Conservation (phyloP, 169 alveolate genomes). For the Cryptosporidium bovis region DNA sequence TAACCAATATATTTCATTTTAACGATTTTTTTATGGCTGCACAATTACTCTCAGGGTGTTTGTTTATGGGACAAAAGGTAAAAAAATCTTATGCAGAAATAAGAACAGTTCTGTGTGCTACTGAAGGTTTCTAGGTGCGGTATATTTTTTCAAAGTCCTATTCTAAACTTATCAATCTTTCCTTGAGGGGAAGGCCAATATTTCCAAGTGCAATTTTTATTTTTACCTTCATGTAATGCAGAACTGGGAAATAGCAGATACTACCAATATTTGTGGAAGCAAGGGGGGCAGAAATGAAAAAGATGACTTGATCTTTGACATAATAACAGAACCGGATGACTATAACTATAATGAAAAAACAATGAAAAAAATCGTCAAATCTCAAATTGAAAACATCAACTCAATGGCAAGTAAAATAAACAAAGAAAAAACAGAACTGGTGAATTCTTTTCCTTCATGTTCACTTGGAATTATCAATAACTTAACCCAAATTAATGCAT, state of each 20-base stretch:
- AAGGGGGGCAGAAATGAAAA: neutral
- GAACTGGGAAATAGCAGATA: constrained; percentile 47
- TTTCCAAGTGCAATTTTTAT: too few relatives aligned
- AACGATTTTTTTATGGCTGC: too few relatives aligned
- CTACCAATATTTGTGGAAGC: neutral
- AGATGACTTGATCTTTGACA: neutral
- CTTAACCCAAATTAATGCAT: neutral
- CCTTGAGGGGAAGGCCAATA: too few relatives aligned
- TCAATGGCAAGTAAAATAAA: constrained; percentile 4
- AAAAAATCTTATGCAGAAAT: too few relatives aligned
- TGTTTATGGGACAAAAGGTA: too few relatives aligned
- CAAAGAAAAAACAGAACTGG: constrained; percentile 34
- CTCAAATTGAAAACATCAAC: constrained; percentile 14
- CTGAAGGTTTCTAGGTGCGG: too few relatives aligned
- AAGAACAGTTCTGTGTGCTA: too few relatives aligned
- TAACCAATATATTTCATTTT: too few relatives aligned
- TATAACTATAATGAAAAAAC: neutral
- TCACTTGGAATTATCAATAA: constrained; percentile 45
- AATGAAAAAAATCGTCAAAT: neutral
- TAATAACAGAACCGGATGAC: neutral
- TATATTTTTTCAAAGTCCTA: too few relatives aligned
- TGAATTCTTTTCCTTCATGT: constrained; percentile 60
- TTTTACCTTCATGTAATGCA: constrained; percentile 5
- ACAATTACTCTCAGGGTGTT: too few relatives aligned
- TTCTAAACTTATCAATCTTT: too few relatives aligned